phyloP scores from a whole-genome alignment of 2,329 filamentous ascomycete genomes.

The Claviceps arundinis region DNA sequence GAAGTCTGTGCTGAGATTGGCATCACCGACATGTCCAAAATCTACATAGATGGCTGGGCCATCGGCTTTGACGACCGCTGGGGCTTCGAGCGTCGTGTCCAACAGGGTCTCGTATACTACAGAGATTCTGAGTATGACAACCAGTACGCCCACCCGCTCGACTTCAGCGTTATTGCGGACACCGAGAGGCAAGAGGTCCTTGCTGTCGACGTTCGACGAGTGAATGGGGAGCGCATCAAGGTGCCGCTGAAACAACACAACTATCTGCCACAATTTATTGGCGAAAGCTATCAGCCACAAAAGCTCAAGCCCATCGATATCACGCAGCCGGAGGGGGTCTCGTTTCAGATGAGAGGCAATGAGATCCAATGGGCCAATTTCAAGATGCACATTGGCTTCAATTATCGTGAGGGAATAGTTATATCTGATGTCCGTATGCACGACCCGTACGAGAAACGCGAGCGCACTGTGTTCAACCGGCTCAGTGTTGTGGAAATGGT shows the following conservation, averaged over 20 bases:
- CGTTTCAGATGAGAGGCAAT: conserved; percentile 33
- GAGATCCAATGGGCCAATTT: conserved; percentile 49
- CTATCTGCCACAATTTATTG: conserved; percentile 23
- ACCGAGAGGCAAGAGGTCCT: conserved; percentile 37
- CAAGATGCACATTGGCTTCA: conserved; percentile 60
- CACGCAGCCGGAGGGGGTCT: conserved; percentile 27
- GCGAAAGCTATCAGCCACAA: conserved; percentile 21
- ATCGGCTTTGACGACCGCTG: conserved; percentile 74
- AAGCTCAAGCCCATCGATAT: conserved; percentile 25
- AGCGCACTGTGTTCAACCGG: conserved; percentile 52
- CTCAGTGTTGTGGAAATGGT: conserved; percentile 59
- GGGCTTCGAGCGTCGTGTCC: conserved; percentile 55
- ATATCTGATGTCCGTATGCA: conserved; percentile 57
- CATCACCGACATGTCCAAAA: conserved; percentile 71
- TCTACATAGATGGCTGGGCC: conserved; percentile 76
- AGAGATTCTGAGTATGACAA: conserved; percentile 58
- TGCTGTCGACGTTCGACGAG: conserved; percentile 26
- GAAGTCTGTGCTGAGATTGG: conserved; percentile 64
- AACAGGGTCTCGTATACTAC: conserved; percentile 76
- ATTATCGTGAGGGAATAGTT: conserved; percentile 56
- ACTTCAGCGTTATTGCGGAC: conserved; percentile 29
- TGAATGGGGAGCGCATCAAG: conserved; percentile 35
- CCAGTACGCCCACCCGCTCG: conserved; percentile 43
- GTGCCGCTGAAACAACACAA: conserved; percentile 25
- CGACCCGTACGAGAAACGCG: conserved; percentile 25